Evolutionary conservation across 805 yeast species (phyloP).

Genomic region (Metschnikowia koreensis): DNA sequence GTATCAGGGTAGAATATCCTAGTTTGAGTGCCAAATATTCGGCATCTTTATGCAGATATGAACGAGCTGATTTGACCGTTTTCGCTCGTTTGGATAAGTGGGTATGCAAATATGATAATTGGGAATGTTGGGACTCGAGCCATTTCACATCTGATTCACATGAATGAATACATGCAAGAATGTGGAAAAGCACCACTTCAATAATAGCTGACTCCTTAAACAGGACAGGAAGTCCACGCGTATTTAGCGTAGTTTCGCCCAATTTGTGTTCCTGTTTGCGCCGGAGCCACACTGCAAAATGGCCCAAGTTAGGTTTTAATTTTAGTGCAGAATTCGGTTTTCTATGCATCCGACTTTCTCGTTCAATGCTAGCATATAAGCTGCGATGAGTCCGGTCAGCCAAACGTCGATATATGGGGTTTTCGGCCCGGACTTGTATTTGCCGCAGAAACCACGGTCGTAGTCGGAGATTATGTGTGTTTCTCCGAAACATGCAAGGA

Average conservation of each 20-base stretch:
- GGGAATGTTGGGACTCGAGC: conserved; percentile 9
- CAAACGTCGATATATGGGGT: conserved; percentile 15
- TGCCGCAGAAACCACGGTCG: conserved; percentile 8
- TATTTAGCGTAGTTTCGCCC: conserved; percentile 1
- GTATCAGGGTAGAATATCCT: not conserved
- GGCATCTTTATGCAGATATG: not conserved
- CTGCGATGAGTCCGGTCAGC: conserved; percentile 20
- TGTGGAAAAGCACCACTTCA: conserved; percentile 17
- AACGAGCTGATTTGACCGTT: not conserved
- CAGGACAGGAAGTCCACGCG: conserved; percentile 7
- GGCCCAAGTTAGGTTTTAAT: conserved; percentile 15
- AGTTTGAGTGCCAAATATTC: not conserved
- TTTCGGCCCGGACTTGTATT: not conserved
- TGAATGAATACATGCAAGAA: conserved; percentile 14
- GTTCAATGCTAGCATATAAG: conserved; percentile 15
- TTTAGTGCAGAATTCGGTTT: not conserved
- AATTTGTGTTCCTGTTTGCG: conserved; percentile 6
- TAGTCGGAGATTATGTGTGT: conserved; percentile 7
- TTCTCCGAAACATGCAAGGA: conserved; percentile 5
- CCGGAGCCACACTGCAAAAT: conserved; percentile 20
- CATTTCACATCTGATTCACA: conserved; percentile 7
- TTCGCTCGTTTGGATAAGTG: not conserved
- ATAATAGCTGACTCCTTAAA: conserved; percentile 5
- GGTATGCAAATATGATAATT: conserved; percentile 6
- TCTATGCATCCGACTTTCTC: conserved; percentile 13